A percentile compares a stretch with the other conserved stretches of the same genome.
Conservation (phyloP, 2,329 filamentous ascomycete genomes). For the Monilinia fructicola region DNA sequence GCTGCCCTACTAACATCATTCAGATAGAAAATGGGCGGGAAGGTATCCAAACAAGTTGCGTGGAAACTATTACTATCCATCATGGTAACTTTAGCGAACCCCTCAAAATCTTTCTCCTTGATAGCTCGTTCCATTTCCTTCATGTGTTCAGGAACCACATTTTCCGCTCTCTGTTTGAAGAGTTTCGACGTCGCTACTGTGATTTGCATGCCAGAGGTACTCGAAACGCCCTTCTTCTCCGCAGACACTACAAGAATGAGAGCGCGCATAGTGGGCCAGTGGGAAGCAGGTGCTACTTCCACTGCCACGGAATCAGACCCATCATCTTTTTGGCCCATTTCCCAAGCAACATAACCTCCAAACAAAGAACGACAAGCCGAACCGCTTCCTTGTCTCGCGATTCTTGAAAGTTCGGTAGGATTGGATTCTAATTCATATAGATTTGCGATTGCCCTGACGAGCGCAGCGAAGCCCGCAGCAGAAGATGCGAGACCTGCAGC, state of each 20-base stretch:
- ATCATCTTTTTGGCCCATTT: slow-evolving; percentile 71
- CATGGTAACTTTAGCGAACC: slow-evolving; percentile 91
- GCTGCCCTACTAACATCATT: slow-evolving; percentile 90
- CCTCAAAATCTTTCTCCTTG: slow-evolving; percentile 72
- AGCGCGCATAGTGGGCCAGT: slow-evolving; percentile 96
- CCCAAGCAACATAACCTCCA: slow-evolving; percentile 95
- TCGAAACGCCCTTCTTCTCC: slow-evolving; percentile 93
- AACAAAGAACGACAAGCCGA: slow-evolving; percentile 92
- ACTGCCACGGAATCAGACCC: slow-evolving; percentile 86
- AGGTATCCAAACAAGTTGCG: slow-evolving; percentile 89
- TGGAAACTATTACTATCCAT: slow-evolving; percentile 97
- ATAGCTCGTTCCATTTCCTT: slow-evolving; percentile 80
- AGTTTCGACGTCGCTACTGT: slow-evolving; percentile 90
- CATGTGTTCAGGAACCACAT: slow-evolving; percentile 83
- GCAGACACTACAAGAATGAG: slow-evolving; percentile 88
- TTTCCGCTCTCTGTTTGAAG: slow-evolving; percentile 72
- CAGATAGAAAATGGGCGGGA: slow-evolving; percentile 97
- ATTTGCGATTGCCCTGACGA: slow-evolving; percentile 84
- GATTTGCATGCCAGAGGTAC: slow-evolving; percentile 93
- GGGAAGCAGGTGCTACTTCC: slow-evolving; percentile 79
- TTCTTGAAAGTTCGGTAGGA: slow-evolving; percentile 79
- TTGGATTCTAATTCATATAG: slow-evolving; percentile 83
- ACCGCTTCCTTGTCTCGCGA: slow-evolving; percentile 91
- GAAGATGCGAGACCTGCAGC: slow-evolving; percentile 83
- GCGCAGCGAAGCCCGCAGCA: slow-evolving; percentile 66